These are phyloP conservation scores for Kuraishia piskuri DNA, from an alignment of 805 yeast genomes.

Conservation along the genomic window DNA sequence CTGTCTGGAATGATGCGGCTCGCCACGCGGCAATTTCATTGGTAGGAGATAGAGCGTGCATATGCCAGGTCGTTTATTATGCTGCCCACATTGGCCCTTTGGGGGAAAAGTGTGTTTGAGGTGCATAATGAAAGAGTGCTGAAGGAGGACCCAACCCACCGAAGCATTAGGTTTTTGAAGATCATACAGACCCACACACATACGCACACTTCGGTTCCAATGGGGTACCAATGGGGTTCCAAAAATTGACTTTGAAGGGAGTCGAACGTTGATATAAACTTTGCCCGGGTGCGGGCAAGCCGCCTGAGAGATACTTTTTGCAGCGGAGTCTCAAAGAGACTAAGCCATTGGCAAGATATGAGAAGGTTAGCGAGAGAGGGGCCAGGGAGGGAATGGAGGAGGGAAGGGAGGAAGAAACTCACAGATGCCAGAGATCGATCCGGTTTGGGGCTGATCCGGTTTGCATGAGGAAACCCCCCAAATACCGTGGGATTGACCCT, in stretches of 20 bases:
- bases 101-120: background rate
- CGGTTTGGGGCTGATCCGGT: too few species aligned
- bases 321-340: too few species aligned
- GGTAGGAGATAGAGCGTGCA: background rate
- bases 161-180: too few species aligned
- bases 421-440: background rate
- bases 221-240: too few species aligned
- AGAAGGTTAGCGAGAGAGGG: background rate
- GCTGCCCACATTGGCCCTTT: background rate
- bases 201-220: background rate
- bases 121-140: background rate
- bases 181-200: too few species aligned
- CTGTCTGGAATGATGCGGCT: background rate
- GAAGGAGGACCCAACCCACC: background rate
- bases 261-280: too few species aligned
- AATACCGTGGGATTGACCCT: background rate
- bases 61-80: background rate
- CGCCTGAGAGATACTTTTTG: too few species aligned
- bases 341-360: too few species aligned
- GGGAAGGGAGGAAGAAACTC: background rate
- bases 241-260: too few species aligned
- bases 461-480: background rate
- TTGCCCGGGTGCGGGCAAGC: too few species aligned
- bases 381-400: background rate
- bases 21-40: background rate